Base-by-base conservation (phyloP, 1,284 basidiomycete genomes). In the Stereum hirsutum region DNA sequence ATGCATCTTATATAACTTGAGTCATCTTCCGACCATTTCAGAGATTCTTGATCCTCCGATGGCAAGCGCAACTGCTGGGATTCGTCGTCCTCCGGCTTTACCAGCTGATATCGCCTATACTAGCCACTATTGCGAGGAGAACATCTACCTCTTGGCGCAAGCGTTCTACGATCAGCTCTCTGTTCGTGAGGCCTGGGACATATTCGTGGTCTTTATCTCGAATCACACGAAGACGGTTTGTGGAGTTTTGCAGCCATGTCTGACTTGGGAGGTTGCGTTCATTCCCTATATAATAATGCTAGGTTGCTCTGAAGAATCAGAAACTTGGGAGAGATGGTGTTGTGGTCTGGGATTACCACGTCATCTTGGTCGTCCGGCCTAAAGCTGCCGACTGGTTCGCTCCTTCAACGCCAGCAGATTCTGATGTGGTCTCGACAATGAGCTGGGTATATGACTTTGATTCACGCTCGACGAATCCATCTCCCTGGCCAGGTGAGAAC, bases 311-410 rank as follows among this genome's bases (percentile, higher is more conserved):
- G 25, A 83, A 79, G 74, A 67, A 66, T 41, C 83, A 86, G 56
- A 73, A 69, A 49, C 62, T 61, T 8, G 33, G 45, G 20, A 65
- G 66, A 8, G 55, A 55, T 51, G 59, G 39, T 43, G 49, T 51
- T 57, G 73, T 85, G 8, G 59, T 87, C 27, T 87, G 84, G 83
- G 83, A 88, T 56, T 87, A 88, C 57, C 85, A 88, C 54, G 81
- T 82, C 50, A 58, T 87, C 23, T 67, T 82, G 8, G 57, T 74
- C 32, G 62, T 83, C 27, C 66, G 67, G 36, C 57, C 60, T 32
- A n/a, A 19, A 26, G 8, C n/a, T n/a, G n/a, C n/a, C n/a, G n/a
- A n/a, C n/a, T n/a, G n/a, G n/a, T n/a, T 23, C 6, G 14, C 15
- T 19, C 7, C n/a, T 39, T 6, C 39, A 12, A 23, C 17, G 14